A percentile compares a stretch with the other conserved stretches of the same genome.
Evolutionary conservation across 208 protist species (phyloP).

Genomic region (Acanthamoeba lenticulata): DNA sequence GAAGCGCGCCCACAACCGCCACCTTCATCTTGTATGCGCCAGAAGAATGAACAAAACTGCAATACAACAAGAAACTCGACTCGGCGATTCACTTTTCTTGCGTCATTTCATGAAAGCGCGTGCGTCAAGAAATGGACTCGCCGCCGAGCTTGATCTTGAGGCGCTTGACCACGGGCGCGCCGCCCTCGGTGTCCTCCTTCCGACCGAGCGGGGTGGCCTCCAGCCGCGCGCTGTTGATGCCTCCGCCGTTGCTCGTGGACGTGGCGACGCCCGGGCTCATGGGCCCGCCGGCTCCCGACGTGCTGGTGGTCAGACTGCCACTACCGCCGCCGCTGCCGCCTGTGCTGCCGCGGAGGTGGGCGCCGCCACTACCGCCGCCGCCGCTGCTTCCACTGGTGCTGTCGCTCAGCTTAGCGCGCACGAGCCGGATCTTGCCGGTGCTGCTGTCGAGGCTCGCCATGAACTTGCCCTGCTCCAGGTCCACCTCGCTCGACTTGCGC

Average conservation of each 20-base stretch:
- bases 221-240: neutral
- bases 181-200: neutral
- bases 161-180: neutral
- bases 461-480: neutral
- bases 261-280: too few species aligned
- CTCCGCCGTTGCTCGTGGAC: too few species aligned
- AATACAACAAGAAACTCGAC: neutral
- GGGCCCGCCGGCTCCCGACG: too few species aligned
- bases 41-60: neutral
- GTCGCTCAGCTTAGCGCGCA: neutral
- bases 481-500: neutral
- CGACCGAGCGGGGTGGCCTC: neutral
- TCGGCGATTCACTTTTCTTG: neutral
- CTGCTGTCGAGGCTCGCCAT: neutral
- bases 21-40: neutral
- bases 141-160: constrained; percentile 29
- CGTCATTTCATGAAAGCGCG: too few species aligned
- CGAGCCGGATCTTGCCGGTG: neutral
- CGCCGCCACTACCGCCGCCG: neutral
- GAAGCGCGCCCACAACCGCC: neutral
- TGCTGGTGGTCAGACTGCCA: too few species aligned
- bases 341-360: neutral
- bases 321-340: too few species aligned
- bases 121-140: neutral
- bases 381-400: neutral